A percentile compares a stretch with the other conserved stretches of the same genome.
These are phyloP conservation scores for Alectoria sarmentosa DNA, from an alignment of 495 filamentous ascomycete species.

Conservation along the genomic window DNA sequence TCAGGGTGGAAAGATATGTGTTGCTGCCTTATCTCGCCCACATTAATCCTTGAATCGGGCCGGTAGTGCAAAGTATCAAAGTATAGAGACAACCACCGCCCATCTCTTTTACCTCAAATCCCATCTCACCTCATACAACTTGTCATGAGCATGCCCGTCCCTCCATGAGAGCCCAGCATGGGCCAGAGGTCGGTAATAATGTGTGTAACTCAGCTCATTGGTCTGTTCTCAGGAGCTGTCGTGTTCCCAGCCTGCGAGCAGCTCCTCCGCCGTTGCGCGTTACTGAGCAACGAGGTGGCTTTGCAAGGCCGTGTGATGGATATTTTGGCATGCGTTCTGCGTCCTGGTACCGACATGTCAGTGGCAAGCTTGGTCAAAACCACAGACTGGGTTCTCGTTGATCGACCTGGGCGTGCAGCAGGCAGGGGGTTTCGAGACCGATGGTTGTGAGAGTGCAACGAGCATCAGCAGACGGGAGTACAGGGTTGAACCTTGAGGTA, in stretches of 20 bases:
- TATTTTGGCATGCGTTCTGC: neutral
- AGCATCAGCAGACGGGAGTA: neutral
- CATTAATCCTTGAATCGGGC: neutral
- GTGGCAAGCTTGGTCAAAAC: neutral
- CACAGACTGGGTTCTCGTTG: neutral
- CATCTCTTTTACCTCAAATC: neutral
- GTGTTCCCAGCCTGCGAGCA: neutral
- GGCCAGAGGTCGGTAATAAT: too few relatives aligned
- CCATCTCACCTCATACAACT: neutral
- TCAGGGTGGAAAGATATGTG: neutral
- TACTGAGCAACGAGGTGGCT: neutral
- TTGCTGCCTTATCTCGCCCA: neutral
- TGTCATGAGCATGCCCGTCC: neutral
- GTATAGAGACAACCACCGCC: neutral
- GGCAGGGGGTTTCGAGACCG: neutral
- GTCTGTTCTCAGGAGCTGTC: neutral
- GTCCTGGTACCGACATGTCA: neutral
- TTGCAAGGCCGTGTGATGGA: neutral
- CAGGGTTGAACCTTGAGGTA: neutral
- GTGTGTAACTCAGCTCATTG: too few relatives aligned
- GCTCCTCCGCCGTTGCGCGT: neutral
- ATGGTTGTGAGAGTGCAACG: neutral
- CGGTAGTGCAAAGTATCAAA: neutral
- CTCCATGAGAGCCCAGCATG: neutral
- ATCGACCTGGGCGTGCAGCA: neutral